phyloP scores from a whole-genome alignment of 2,329 filamentous ascomycete genomes.

The Exophiala alcalophila region DNA sequence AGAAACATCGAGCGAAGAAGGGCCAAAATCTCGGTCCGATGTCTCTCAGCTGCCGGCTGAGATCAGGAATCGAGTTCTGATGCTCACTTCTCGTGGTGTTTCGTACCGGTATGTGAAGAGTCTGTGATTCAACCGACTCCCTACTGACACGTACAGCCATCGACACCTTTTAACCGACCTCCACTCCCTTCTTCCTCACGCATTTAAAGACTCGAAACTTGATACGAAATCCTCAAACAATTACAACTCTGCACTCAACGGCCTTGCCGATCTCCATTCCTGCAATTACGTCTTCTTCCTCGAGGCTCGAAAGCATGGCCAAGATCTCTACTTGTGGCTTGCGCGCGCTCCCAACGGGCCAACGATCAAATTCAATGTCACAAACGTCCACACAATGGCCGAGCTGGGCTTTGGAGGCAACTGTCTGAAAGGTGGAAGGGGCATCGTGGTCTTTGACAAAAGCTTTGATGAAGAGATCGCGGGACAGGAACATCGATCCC shows the following conservation, averaged over 20 bases:
- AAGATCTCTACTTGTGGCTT: constrained; percentile 93
- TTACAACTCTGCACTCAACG: constrained; percentile 73
- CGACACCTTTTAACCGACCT: constrained; percentile 91
- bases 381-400: constrained; percentile 85
- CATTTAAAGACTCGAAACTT: constrained; percentile 91
- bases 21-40: constrained; percentile 37
- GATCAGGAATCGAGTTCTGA: constrained; percentile 66
- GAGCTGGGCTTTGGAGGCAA: constrained; percentile 97
- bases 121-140: background rate
- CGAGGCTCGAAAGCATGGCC: constrained; percentile 80
- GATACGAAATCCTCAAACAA: constrained; percentile 75
- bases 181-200: constrained; percentile 82
- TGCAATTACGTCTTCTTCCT: constrained; percentile 96
- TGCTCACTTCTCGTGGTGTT: constrained; percentile 88
- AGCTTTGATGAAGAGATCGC: constrained; percentile 74
- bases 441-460: constrained; percentile 86
- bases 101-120: constrained; percentile 66
- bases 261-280: constrained; percentile 74
- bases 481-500: constrained; percentile 44
- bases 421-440: constrained; percentile 88
- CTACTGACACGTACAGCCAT: constrained; percentile 58
- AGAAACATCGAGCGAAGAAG: constrained; percentile 43
- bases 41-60: constrained; percentile 22
- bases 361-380: constrained; percentile 56
- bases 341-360: constrained; percentile 84